Conservation (phyloP, 2,329 filamentous ascomycete genomes). For the Phialocephala sp. region DNA sequence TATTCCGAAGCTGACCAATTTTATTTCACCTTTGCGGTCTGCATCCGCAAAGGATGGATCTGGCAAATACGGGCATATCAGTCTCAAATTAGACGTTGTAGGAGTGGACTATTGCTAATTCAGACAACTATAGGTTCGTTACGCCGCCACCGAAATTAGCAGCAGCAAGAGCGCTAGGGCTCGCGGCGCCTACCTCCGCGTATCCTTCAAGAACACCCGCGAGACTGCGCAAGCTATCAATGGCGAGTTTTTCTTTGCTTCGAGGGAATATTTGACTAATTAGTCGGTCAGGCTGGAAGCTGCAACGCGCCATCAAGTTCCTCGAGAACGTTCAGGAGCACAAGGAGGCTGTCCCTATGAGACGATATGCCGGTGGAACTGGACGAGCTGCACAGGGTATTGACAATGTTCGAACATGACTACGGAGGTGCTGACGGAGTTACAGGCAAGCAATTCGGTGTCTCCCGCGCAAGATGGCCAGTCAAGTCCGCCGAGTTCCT, state of each 20-base stretch:
- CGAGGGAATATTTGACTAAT: too few relatives aligned
- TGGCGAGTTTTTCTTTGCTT: slow-evolving; percentile 35
- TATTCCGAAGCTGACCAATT: neutral
- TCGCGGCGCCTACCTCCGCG: slow-evolving; percentile 97
- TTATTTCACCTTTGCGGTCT: neutral
- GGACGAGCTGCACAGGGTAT: slow-evolving; percentile 98
- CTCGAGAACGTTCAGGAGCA: slow-evolving; percentile 98
- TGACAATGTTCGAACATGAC: slow-evolving; percentile 43
- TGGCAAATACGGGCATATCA: neutral
- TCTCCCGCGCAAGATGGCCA: slow-evolving; percentile 97
- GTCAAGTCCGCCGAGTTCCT: slow-evolving; percentile 99
- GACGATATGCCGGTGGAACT: slow-evolving; percentile 94
- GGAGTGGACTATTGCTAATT: slow-evolving; percentile 1
- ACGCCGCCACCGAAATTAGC: slow-evolving; percentile 89
- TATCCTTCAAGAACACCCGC: slow-evolving; percentile 99
- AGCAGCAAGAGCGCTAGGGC: slow-evolving; percentile 94
- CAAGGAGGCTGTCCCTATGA: slow-evolving; percentile 97
- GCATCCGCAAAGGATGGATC: neutral
- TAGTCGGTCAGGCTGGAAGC: slow-evolving; percentile 38
- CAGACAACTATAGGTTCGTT: slow-evolving; percentile 74
- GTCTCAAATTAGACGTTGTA: neutral
- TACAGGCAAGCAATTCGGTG: slow-evolving; percentile 97
- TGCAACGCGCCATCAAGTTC: slow-evolving; percentile 93
- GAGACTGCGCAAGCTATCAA: slow-evolving; percentile 99
- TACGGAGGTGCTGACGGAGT: slow-evolving; percentile 32